These are phyloP conservation scores for Ophiostoma himal-ulmi DNA, from an alignment of 2,329 filamentous ascomycete species.

Conservation along the genomic window DNA sequence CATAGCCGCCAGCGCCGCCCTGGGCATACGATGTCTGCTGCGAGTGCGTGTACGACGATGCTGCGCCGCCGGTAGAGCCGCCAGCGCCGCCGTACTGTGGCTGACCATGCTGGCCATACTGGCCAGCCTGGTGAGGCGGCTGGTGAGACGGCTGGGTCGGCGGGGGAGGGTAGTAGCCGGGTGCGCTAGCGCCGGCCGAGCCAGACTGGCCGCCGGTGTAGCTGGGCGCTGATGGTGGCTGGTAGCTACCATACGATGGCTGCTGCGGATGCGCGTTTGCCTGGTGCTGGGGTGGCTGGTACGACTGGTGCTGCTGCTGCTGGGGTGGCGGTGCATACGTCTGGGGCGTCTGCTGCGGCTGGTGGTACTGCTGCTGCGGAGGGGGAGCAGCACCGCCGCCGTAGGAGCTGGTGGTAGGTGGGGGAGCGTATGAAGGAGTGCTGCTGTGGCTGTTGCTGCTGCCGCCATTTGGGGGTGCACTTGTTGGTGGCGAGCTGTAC, in stretches of 20 bases:
- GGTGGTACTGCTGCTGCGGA: constrained; percentile 19
- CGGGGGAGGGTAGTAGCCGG: constrained; percentile 22
- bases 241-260: constrained; percentile 16
- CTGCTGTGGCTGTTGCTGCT: background rate
- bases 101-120: constrained; percentile 17
- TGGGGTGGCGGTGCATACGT: constrained; percentile 18
- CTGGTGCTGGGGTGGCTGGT: background rate
- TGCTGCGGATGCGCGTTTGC: constrained; percentile 8
- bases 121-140: background rate
- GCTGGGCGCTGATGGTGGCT: constrained; percentile 14
- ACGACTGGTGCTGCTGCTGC: constrained; percentile 7
- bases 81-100: constrained; percentile 13
- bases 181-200: constrained; percentile 27
- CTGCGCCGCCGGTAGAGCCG: constrained; percentile 13
- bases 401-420: constrained; percentile 14
- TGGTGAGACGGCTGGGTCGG: constrained; percentile 16
- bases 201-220: constrained; percentile 27
- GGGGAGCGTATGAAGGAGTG: constrained; percentile 18
- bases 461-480: background rate
- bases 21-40: constrained; percentile 20
- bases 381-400: background rate
- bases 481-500: constrained; percentile 20
- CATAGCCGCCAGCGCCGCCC: constrained; percentile 10
- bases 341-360: constrained; percentile 19
- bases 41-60: constrained; percentile 15